phyloP scores from a whole-genome alignment of 2,329 filamentous ascomycete genomes.

The Hymenoscyphus occultus region DNA sequence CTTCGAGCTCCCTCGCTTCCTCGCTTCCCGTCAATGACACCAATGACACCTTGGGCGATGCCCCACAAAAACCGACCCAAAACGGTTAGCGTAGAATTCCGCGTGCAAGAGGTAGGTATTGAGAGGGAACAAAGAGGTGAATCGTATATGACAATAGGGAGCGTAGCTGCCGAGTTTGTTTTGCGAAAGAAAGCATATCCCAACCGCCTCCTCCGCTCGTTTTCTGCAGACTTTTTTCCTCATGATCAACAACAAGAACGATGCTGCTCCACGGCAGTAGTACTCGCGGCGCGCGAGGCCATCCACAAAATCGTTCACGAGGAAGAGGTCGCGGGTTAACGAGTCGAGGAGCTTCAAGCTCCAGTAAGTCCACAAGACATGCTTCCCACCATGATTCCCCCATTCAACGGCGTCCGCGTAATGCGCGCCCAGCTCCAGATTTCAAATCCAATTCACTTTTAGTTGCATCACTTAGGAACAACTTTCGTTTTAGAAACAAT shows the following conservation, averaged over 20 bases:
- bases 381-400: slow-evolving; percentile 12
- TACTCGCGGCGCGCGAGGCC: slow-evolving; percentile 30
- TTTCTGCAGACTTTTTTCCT: slow-evolving; percentile 21
- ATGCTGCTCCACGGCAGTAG: slow-evolving; percentile 33
- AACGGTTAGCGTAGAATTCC: neutral
- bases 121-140: slow-evolving; percentile 6
- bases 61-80: neutral
- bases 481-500: slow-evolving; percentile 10
- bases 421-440: slow-evolving; percentile 11
- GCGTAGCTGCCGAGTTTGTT: neutral
- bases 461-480: neutral
- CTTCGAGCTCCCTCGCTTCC: no score
- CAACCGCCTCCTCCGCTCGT: slow-evolving; percentile 25
- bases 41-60: no score
- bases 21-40: no score
- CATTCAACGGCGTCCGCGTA: slow-evolving; percentile 12
- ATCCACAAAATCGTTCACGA: slow-evolving; percentile 31
- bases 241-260: slow-evolving; percentile 33
- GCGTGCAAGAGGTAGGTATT: neutral
- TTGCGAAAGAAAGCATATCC: neutral
- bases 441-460: neutral
- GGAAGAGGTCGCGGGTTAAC: slow-evolving; percentile 34
- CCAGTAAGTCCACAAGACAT: slow-evolving; percentile 28
- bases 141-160: neutral
- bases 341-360: slow-evolving; percentile 36